Evolutionary conservation across 208 protist genomes (phyloP).

Genomic region (Acanthamoeba healyi): DNA sequence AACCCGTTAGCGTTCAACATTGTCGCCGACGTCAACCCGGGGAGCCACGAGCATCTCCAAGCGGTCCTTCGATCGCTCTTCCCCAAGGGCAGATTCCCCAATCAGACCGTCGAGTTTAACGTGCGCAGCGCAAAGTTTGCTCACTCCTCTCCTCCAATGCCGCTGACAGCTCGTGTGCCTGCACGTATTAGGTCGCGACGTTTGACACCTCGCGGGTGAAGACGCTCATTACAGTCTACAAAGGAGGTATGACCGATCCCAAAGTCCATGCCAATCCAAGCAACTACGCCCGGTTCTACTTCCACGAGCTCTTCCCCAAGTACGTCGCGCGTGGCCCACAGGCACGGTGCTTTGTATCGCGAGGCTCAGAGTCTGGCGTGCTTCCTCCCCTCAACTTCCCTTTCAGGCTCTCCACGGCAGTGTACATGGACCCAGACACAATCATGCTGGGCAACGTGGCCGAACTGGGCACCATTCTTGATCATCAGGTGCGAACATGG

Average conservation of each 20-base stretch:
- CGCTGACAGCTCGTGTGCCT: too few relatives aligned
- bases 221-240: not conserved
- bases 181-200: not conserved
- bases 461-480: conserved; percentile 49
- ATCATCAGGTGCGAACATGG: not conserved
- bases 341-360: too few relatives aligned
- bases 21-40: not conserved
- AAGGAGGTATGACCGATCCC: not conserved
- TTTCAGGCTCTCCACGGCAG: conserved; percentile 7
- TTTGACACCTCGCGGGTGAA: conserved; percentile 11
- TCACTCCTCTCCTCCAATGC: not conserved
- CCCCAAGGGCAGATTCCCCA: not conserved
- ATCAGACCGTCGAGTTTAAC: conserved; percentile 9
- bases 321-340: not conserved
- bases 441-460: conserved; percentile 71
- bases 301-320: conserved; percentile 65
- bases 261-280: conserved; percentile 50
- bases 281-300: conserved; percentile 70
- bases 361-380: too few relatives aligned
- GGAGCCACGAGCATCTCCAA: not conserved
- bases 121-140: not conserved
- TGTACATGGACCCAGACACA: conserved; percentile 65
- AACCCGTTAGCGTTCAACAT: conserved; percentile 51
- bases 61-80: conserved; percentile 13
- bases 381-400: not conserved